phyloP scores from a whole-genome alignment of 2,329 filamentous ascomycete species.

The Nothophaeocryptopus gaeumannii region DNA sequence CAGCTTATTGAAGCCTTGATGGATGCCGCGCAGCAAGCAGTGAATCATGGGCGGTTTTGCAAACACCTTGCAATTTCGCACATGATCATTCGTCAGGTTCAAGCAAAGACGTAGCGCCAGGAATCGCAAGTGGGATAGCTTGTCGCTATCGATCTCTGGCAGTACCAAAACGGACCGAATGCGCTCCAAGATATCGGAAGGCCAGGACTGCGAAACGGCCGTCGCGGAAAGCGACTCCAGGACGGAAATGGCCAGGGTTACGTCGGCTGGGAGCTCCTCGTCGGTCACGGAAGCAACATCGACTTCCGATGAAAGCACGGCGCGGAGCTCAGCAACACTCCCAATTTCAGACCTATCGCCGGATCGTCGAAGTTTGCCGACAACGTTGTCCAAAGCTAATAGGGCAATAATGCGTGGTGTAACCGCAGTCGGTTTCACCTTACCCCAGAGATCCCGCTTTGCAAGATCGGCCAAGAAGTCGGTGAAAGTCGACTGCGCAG shows the following conservation, averaged over 20 bases:
- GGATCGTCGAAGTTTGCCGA: conserved; percentile 46
- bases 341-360: conserved; percentile 53
- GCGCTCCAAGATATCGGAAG: conserved; percentile 18
- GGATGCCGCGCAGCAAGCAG: conserved; percentile 32
- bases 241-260: conserved; percentile 46
- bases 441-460: conserved; percentile 59
- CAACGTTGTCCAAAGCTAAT: conserved; percentile 59
- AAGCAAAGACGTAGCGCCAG: conserved; percentile 69
- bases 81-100: conserved; percentile 81
- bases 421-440: conserved; percentile 48
- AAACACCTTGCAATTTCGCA: conserved; percentile 66
- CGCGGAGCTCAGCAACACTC: conserved; percentile 22
- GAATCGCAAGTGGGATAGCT: conserved; percentile 25
- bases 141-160: conserved; percentile 12
- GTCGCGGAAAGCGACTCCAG: conserved; percentile 33
- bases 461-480: conserved; percentile 48
- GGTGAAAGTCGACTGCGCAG: conserved; percentile 56
- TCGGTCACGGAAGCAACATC: conserved; percentile 12
- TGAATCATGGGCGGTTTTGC: conserved; percentile 51
- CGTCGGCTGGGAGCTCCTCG: conserved; percentile 42
- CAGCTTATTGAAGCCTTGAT: conserved; percentile 28
- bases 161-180: conserved; percentile 19
- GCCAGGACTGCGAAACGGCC: conserved; percentile 27
- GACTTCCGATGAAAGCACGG: conserved; percentile 17
- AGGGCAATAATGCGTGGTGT: conserved; percentile 64